phyloP scores from a whole-genome alignment of 1,284 basidiomycete species.

The Melampsora americana region DNA sequence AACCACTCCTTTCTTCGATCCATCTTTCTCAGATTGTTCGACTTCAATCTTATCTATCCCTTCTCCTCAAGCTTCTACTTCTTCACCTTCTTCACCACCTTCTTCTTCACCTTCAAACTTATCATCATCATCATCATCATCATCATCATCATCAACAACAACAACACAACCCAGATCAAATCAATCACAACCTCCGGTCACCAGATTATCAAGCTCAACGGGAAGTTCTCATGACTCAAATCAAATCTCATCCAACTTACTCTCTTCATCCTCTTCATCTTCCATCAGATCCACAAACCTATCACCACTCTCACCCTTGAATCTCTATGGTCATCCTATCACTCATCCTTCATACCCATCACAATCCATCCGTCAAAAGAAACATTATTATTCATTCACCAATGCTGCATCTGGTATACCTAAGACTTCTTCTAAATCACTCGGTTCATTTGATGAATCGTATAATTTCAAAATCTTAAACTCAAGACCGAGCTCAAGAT shows the following conservation, averaged over 20 bases:
- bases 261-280: conserved; percentile 1
- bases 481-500: conserved; percentile 49
- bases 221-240: conserved; percentile 11
- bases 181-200: conserved; percentile 19
- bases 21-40: not conserved
- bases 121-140: not conserved
- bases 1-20: conserved; percentile 20
- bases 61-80: not conserved
- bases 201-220: conserved; percentile 1
- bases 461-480: conserved; percentile 36
- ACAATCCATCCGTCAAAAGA: conserved; percentile 46
- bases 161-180: conserved; percentile 8
- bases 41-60: not conserved
- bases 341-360: conserved; percentile 35
- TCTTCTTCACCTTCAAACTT: not conserved
- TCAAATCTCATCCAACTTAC: conserved; percentile 20
- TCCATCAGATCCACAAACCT: conserved; percentile 4
- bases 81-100: not conserved
- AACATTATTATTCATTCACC: conserved; percentile 48
- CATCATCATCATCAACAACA: conserved; percentile 31
- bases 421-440: conserved; percentile 50
- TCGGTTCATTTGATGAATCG: conserved; percentile 49
- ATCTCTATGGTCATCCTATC: conserved; percentile 34
- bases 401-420: conserved; percentile 58
- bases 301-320: conserved; percentile 29